A percentile compares a stretch with the other conserved stretches of the same genome.
Evolutionary conservation across 495 filamentous ascomycete genomes (phyloP).

Genomic region (Cercophora scortea): DNA sequence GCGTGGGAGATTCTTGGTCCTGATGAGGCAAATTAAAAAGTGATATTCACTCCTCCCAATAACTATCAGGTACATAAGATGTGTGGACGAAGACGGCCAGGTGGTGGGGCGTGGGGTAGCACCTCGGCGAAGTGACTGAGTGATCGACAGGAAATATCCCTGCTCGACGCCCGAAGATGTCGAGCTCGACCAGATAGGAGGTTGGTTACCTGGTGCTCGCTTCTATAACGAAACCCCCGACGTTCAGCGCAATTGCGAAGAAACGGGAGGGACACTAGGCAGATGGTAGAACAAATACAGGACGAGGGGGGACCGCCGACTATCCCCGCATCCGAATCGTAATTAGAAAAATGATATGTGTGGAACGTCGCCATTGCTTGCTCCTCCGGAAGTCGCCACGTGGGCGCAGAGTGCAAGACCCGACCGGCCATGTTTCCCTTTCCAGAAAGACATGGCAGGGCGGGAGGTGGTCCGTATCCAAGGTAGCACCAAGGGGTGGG

Average conservation of each 20-base stretch:
- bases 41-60: background rate
- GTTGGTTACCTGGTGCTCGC: background rate
- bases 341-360: background rate
- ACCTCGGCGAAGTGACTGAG: too few species aligned
- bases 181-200: background rate
- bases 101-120: background rate
- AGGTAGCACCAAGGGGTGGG: conserved; percentile 2
- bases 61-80: background rate
- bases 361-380: background rate
- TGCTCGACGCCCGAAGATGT: background rate
- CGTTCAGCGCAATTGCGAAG: background rate
- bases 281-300: background rate
- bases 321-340: background rate
- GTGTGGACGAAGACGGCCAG: background rate
- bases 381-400: background rate
- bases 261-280: background rate
- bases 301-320: background rate
- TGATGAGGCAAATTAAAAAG: background rate
- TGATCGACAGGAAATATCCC: too few species aligned
- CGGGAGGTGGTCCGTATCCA: background rate
- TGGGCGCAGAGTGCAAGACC: background rate
- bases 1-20: too few species aligned
- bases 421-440: conserved; percentile 1
- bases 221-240: background rate
- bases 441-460: background rate